Evolutionary conservation across 176 grass and related monocot species (phyloP).

Genomic region (Themeda triandra): DNA sequence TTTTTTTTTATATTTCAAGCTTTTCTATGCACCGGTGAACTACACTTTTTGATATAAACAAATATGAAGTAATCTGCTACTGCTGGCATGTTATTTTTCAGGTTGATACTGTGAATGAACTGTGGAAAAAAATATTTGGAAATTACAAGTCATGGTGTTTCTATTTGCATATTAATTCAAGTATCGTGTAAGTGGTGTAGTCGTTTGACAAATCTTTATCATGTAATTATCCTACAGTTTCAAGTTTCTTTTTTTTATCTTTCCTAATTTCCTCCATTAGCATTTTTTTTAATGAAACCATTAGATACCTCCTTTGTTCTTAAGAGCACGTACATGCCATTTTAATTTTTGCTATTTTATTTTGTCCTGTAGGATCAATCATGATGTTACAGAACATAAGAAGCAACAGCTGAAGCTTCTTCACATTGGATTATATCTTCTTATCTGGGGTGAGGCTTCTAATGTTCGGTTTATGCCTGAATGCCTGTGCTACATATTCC

Average conservation of each 20-base stretch:
- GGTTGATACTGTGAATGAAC: slow-evolving; percentile 32
- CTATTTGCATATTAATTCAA: slow-evolving; percentile 57
- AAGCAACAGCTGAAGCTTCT: slow-evolving; percentile 57
- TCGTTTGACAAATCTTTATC: not conserved
- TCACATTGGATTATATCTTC: slow-evolving; percentile 75
- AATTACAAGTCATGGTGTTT: slow-evolving; percentile 67
- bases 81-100: slow-evolving; percentile 29
- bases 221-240: not conserved
- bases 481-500: too few species aligned
- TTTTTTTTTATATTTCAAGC: not conserved
- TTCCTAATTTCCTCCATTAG: not conserved
- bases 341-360: not conserved
- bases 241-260: not conserved
- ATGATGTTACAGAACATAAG: slow-evolving; percentile 20
- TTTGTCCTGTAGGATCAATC: slow-evolving; percentile 15
- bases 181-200: slow-evolving; percentile 29
- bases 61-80: slow-evolving; percentile 3
- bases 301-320: not conserved
- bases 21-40: not conserved
- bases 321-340: not conserved
- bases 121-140: slow-evolving; percentile 52
- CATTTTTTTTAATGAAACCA: not conserved
- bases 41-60: slow-evolving; percentile 10
- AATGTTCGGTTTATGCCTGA: too few species aligned
- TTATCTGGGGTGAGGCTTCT: slow-evolving; percentile 69